A percentile compares a stretch with the other conserved stretches of the same genome.
Evolutionary conservation across 106 monocot species (phyloP).

Genomic region (Xerophyta viscosa): DNA sequence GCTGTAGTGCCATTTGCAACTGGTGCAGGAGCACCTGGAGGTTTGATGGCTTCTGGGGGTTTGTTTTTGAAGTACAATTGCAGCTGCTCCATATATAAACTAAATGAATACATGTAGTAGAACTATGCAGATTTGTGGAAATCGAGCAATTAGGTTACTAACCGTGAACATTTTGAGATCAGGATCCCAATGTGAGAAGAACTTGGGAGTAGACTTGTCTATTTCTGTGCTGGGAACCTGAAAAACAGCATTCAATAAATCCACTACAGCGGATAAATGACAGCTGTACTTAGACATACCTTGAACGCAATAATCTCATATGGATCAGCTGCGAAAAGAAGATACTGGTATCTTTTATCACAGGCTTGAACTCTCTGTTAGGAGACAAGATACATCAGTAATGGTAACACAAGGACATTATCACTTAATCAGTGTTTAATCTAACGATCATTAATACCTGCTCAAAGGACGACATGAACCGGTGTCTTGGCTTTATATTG

Average conservation of each 20-base stretch:
- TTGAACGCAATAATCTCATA: slow-evolving; percentile 90
- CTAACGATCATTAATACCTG: slow-evolving; percentile 39
- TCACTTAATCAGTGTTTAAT: no score
- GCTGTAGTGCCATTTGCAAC: slow-evolving; percentile 31
- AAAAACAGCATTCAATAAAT: not conserved
- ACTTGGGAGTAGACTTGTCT: slow-evolving; percentile 85
- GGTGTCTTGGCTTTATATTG: slow-evolving; percentile 72
- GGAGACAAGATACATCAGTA: slow-evolving; percentile 7
- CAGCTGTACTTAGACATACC: slow-evolving; percentile 22
- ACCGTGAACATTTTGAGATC: slow-evolving; percentile 95
- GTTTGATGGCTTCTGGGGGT: slow-evolving; percentile 66
- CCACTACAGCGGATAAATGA: no score
- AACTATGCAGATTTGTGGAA: not conserved
- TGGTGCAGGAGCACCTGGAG: slow-evolving; percentile 30
- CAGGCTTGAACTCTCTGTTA: slow-evolving; percentile 78
- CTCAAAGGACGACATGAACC: slow-evolving; percentile 96
- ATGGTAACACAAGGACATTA: not conserved
- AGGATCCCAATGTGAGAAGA: slow-evolving; percentile 98
- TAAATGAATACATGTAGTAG: not conserved
- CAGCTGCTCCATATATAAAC: slow-evolving; percentile 29
- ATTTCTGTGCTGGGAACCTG: slow-evolving; percentile 92
- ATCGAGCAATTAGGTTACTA: slow-evolving; percentile 1
- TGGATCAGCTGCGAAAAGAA: slow-evolving; percentile 88
- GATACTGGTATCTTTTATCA: slow-evolving; percentile 90
- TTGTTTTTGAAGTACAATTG: slow-evolving; percentile 90